These are phyloP conservation scores for Chaetoceros muelleri DNA, from an alignment of 108 stramenopile genomes.

Conservation along the genomic window DNA sequence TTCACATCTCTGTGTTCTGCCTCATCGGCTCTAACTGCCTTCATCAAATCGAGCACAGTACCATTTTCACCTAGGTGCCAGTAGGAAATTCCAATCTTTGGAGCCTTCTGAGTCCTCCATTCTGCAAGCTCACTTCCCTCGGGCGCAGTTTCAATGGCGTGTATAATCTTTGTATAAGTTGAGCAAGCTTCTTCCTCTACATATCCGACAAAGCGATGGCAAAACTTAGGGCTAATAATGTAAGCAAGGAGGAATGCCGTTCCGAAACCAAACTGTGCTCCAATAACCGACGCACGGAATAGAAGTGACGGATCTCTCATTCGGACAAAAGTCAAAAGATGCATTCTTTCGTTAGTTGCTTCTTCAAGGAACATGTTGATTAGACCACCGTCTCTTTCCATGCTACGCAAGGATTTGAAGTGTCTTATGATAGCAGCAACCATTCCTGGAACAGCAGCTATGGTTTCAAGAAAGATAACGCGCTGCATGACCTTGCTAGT, in stretches of 20 bases:
- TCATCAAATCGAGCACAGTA: slow-evolving; percentile 82
- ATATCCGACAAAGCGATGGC: slow-evolving; percentile 97
- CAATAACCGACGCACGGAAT: slow-evolving; percentile 53
- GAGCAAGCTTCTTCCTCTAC: slow-evolving; percentile 88
- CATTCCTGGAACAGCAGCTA: slow-evolving; percentile 87
- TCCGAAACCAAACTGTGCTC: slow-evolving; percentile 73
- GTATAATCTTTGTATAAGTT: slow-evolving; percentile 87
- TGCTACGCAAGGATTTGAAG: slow-evolving; percentile 77
- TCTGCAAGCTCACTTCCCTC: slow-evolving; percentile 65
- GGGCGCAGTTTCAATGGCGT: slow-evolving; percentile 75
- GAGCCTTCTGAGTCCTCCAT: slow-evolving; percentile 60
- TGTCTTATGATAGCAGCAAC: slow-evolving; percentile 85
- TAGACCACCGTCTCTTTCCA: slow-evolving; percentile 89
- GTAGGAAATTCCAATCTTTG: slow-evolving; percentile 67
- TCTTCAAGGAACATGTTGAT: slow-evolving; percentile 93
- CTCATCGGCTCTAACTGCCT: slow-evolving; percentile 89
- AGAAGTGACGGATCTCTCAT: slow-evolving; percentile 54
- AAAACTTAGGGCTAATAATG: slow-evolving; percentile 79
- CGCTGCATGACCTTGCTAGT: slow-evolving; percentile 60
- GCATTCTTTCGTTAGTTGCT: slow-evolving; percentile 98
- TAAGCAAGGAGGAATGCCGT: slow-evolving; percentile 73
- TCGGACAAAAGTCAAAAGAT: slow-evolving; percentile 82
- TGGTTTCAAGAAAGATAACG: slow-evolving; percentile 78
- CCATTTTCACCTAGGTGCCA: slow-evolving; percentile 84
- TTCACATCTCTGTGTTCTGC: slow-evolving; percentile 94